Percentiles rank a stretch among this genome's conserved stretches.
phyloP scores from a whole-genome alignment of 2,329 filamentous ascomycete genomes.

The Sarocladium strictum region DNA sequence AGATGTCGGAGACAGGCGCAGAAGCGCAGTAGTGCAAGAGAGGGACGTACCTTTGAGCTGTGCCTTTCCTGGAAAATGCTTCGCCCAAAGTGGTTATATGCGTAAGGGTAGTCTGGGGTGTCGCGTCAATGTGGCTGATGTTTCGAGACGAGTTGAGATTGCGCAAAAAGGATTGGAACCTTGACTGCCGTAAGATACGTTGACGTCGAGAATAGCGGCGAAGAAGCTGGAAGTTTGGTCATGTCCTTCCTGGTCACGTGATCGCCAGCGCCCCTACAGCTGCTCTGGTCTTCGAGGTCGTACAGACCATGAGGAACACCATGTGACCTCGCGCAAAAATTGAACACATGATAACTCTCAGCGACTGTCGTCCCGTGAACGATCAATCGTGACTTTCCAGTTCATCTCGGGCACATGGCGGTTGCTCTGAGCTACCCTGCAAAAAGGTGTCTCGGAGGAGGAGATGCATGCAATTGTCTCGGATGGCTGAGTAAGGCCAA shows the following conservation, averaged over 20 bases:
- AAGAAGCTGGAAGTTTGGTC: constrained; percentile 12
- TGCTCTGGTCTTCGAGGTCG: too few relatives aligned
- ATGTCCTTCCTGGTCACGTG: constrained; percentile 8
- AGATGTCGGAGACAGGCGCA: constrained; percentile 16
- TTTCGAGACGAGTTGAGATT: not conserved
- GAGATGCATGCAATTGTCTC: not conserved
- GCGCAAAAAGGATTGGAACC: not conserved
- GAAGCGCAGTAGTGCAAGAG: not conserved
- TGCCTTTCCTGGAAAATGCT: not conserved
- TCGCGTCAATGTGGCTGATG: too few relatives aligned
- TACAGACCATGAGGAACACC: too few relatives aligned
- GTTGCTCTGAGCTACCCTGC: not conserved
- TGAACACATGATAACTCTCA: too few relatives aligned
- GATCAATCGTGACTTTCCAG: too few relatives aligned
- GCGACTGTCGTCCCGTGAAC: too few relatives aligned
- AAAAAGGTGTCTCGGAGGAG: not conserved
- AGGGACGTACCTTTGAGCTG: constrained; percentile 10
- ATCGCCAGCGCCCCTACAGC: not conserved
- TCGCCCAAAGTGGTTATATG: constrained; percentile 3
- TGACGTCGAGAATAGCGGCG: constrained; percentile 1
- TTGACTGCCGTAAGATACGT: not conserved
- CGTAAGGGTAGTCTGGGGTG: too few relatives aligned
- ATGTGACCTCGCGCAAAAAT: too few relatives aligned
- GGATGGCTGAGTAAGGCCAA: constrained; percentile 1
- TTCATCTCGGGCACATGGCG: too few relatives aligned